Percentiles rank a stretch among this genome's conserved stretches.
phyloP scores from a whole-genome alignment of 495 filamentous ascomycete species.

The Corynascus novoguineensis region DNA sequence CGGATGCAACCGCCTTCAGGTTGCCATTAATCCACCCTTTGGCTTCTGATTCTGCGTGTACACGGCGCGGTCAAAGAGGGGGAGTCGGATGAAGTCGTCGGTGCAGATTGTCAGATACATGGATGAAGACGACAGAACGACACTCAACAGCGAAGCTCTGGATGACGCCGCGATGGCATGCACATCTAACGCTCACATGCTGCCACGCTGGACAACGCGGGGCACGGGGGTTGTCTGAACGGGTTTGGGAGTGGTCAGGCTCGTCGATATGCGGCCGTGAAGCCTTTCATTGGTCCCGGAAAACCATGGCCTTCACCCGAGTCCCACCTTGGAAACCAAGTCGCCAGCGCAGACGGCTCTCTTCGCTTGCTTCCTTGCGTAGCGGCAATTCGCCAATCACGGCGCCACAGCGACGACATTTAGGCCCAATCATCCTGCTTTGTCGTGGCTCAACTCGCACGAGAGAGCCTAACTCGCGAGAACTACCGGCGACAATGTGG shows the following conservation, averaged over 20 bases:
- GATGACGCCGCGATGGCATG: neutral
- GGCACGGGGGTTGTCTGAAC: neutral
- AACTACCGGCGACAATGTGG: too few species aligned
- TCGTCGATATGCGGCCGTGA: neutral
- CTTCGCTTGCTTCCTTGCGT: neutral
- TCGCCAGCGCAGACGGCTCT: neutral
- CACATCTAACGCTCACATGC: conserved; percentile 5
- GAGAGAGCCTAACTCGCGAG: too few species aligned
- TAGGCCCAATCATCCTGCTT: neutral
- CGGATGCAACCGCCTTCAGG: neutral
- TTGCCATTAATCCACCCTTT: conserved; percentile 2
- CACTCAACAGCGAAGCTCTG: neutral
- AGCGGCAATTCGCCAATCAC: neutral
- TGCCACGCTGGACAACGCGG: conserved; percentile 1
- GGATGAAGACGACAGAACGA: too few species aligned
- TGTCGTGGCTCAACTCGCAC: neutral
- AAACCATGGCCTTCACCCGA: neutral
- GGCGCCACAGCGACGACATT: neutral
- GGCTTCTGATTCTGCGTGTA: neutral
- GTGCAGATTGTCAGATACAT: neutral
- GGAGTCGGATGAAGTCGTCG: neutral
- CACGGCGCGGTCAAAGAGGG: neutral
- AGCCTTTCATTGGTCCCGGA: conserved; percentile 1
- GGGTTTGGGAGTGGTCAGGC: neutral
- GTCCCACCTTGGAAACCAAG: neutral